phyloP scores from a whole-genome alignment of 2,329 filamentous ascomycete genomes.

The Parastagonospora nodorum region DNA sequence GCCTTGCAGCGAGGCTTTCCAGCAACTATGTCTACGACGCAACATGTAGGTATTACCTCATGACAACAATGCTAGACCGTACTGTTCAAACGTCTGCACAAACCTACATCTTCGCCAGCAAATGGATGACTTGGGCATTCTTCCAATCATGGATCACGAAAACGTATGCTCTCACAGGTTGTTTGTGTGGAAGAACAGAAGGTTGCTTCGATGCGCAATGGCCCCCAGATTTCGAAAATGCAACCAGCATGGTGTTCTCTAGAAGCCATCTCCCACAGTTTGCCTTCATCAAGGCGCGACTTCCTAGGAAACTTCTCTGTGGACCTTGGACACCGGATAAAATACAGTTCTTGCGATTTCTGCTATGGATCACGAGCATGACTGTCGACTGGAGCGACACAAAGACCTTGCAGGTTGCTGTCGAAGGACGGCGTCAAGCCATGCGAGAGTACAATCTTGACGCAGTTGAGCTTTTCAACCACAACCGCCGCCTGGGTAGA shows the following conservation, averaged over 20 bases:
- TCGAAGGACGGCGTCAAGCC: conserved; percentile 29
- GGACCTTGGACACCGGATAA: conserved; percentile 36
- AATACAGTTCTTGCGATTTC: conserved; percentile 36
- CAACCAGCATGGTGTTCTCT: conserved; percentile 34
- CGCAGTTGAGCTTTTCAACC: conserved; percentile 42
- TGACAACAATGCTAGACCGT: conserved; percentile 10
- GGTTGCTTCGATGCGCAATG: conserved; percentile 38
- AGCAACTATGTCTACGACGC: conserved; percentile 27
- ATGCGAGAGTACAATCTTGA: conserved; percentile 34
- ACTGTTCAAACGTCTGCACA: conserved; percentile 22
- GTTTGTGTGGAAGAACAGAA: conserved; percentile 32
- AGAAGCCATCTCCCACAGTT: conserved; percentile 33
- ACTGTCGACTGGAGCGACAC: conserved; percentile 37
- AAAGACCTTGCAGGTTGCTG: conserved; percentile 9
- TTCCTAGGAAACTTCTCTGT: conserved; percentile 35
- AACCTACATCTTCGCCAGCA: conserved; percentile 31
- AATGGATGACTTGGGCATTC: conserved; percentile 43
- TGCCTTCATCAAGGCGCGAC: conserved; percentile 32
- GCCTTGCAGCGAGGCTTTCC: conserved; percentile 44
- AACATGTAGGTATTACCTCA: conserved; percentile 32
- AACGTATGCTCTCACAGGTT: conserved; percentile 26
- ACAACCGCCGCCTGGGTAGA: conserved; percentile 38
- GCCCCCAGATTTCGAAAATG: conserved; percentile 37
- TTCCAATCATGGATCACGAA: conserved; percentile 30
- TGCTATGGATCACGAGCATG: conserved; percentile 39